Evolutionary conservation across 257 asterid species (phyloP).

Genomic region (Osmanthus fragrans): DNA sequence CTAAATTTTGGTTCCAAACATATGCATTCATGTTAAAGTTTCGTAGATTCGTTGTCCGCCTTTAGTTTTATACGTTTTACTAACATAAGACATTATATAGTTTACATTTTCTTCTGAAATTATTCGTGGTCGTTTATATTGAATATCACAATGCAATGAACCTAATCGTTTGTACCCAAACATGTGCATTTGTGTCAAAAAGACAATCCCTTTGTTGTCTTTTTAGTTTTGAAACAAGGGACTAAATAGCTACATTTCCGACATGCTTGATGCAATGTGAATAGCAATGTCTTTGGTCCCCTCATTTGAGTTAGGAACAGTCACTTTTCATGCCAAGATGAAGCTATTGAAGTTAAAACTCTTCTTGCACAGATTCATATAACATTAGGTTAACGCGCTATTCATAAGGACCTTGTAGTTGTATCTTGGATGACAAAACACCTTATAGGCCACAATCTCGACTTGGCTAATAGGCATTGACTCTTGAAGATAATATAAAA

Average conservation of each 20-base stretch:
- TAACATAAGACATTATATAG: neutral
- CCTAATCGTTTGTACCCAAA: neutral
- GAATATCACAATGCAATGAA: constrained; percentile 28
- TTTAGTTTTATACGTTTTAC: neutral
- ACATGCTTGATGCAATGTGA: constrained; percentile 35
- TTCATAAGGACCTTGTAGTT: neutral
- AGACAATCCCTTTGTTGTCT: constrained; percentile 18
- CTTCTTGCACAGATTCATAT: neutral
- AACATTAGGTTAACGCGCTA: neutral
- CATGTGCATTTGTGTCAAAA: neutral
- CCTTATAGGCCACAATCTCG: neutral
- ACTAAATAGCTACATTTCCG: constrained; percentile 31
- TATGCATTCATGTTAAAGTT: neutral
- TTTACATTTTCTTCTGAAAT: constrained; percentile 14
- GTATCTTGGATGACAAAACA: neutral
- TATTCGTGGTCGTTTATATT: constrained; percentile 35
- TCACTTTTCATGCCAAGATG: constrained; percentile 22
- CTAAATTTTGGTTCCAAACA: neutral
- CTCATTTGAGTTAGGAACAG: constrained; percentile 21
- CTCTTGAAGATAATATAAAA: neutral
- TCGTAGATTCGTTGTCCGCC: too few relatives aligned
- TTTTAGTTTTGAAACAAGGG: constrained; percentile 28
- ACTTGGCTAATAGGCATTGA: neutral
- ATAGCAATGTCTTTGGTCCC: constrained; percentile 62
- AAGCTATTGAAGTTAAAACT: constrained; percentile 1